These are phyloP conservation scores for Cordyceps cicadae DNA, from an alignment of 2,329 filamentous ascomycete genomes.

Conservation along the genomic window DNA sequence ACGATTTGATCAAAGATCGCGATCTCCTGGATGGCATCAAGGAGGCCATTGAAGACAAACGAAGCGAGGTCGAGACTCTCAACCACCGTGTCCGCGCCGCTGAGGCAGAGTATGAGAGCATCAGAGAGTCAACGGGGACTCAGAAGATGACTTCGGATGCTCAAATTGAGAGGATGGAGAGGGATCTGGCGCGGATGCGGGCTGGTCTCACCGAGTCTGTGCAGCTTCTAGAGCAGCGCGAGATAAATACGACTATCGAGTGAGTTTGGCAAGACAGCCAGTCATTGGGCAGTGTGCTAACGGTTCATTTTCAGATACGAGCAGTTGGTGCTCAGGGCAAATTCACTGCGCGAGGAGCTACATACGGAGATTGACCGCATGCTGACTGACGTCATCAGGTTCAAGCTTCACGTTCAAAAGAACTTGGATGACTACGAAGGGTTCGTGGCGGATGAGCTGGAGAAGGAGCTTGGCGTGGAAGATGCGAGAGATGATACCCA, in stretches of 20 bases:
- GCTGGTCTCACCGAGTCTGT: slow-evolving; percentile 75
- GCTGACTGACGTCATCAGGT: slow-evolving; percentile 94
- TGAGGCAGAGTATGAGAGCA: slow-evolving; percentile 89
- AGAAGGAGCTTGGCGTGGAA: slow-evolving; percentile 67
- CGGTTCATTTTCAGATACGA: slow-evolving; percentile 60
- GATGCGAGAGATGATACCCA: slow-evolving; percentile 47
- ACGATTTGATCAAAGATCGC: slow-evolving; percentile 89
- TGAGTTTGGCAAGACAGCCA: slow-evolving; percentile 38
- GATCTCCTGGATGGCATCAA: slow-evolving; percentile 91
- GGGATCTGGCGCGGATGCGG: slow-evolving; percentile 90
- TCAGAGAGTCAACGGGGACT: slow-evolving; percentile 75
- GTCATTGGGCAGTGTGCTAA: not conserved
- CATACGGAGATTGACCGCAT: slow-evolving; percentile 95
- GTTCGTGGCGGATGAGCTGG: slow-evolving; percentile 89
- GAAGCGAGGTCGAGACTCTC: slow-evolving; percentile 82
- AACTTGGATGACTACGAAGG: slow-evolving; percentile 88
- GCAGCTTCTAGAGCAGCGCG: slow-evolving; percentile 84
- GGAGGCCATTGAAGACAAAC: slow-evolving; percentile 94
- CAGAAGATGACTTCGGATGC: slow-evolving; percentile 84
- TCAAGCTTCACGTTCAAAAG: slow-evolving; percentile 96
- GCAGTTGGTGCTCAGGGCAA: slow-evolving; percentile 77
- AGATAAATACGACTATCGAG: slow-evolving; percentile 97
- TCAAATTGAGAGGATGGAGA: slow-evolving; percentile 98
- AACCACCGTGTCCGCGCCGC: slow-evolving; percentile 82
- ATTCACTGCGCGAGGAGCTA: slow-evolving; percentile 85